These are phyloP conservation scores for Prunus davidiana DNA, from an alignment of 306 rosid genomes.

Conservation along the genomic window DNA sequence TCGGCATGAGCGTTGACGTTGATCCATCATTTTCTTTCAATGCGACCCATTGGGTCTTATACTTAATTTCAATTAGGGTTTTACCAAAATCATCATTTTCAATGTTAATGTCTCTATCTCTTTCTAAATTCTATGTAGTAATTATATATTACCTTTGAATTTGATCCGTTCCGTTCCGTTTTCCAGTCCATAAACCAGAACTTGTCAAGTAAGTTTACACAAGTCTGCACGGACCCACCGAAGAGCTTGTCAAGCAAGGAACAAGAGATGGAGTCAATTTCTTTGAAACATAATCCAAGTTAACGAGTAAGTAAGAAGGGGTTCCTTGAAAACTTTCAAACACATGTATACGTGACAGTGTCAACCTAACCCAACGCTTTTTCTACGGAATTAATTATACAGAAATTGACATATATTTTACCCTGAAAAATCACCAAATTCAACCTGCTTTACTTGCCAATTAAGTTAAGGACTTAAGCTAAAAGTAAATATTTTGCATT, in stretches of 20 bases:
- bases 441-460: no score
- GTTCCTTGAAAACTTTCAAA: neutral
- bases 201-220: neutral
- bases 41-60: no score
- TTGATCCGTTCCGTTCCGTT: neutral
- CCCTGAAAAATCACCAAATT: no score
- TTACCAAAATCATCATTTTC: no score
- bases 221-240: neutral
- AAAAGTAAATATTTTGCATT: no score
- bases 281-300: neutral
- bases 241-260: constrained; percentile 22
- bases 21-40: no score
- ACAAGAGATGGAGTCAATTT: neutral
- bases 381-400: no score
- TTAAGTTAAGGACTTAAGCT: no score
- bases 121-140: neutral
- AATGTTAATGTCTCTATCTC: neutral
- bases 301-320: neutral
- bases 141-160: neutral
- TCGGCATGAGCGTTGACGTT: no score
- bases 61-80: no score
- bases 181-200: neutral
- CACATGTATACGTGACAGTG: neutral
- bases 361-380: neutral
- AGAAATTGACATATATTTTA: no score